Conservation (phyloP, 768 basidiomycete genomes). For the Lanmaoa rubissima region DNA sequence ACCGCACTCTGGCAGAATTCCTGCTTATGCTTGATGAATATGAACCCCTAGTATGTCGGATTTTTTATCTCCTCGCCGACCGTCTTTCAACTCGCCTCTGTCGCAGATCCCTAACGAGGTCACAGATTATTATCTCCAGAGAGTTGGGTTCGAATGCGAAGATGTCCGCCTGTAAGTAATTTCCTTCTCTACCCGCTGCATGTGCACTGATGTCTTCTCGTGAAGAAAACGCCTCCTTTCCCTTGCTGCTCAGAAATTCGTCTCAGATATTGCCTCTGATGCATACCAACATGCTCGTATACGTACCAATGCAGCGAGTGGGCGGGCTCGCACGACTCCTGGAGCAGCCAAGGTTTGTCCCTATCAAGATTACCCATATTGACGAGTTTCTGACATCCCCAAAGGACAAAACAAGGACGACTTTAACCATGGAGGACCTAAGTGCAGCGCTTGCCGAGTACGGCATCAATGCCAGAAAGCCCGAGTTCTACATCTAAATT, state of each 20-base stretch:
- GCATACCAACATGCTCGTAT: slow-evolving; percentile 98
- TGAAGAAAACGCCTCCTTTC: slow-evolving; percentile 89
- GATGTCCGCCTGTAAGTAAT: slow-evolving; percentile 81
- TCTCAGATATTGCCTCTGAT: slow-evolving; percentile 94
- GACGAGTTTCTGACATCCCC: slow-evolving; percentile 4
- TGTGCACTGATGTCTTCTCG: not conserved
- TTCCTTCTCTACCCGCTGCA: not conserved
- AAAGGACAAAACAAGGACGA: slow-evolving; percentile 89
- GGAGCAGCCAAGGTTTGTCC: slow-evolving; percentile 60
- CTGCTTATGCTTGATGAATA: slow-evolving; percentile 96
- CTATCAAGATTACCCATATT: not conserved
- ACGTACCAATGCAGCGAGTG: slow-evolving; percentile 80
- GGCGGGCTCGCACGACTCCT: slow-evolving; percentile 61
- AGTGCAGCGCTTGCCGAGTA: slow-evolving; percentile 93
- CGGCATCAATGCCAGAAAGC: slow-evolving; percentile 90
- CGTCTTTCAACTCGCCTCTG: not conserved
- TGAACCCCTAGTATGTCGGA: slow-evolving; percentile 75
- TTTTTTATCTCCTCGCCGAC: not conserved
- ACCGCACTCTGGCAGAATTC: slow-evolving; percentile 89
- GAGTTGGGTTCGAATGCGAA: slow-evolving; percentile 93
- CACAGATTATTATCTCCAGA: slow-evolving; percentile 94
- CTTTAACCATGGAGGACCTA: slow-evolving; percentile 96
- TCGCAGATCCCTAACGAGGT: slow-evolving; percentile 93
- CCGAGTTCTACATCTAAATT: slow-evolving; percentile 82
- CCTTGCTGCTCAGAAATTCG: slow-evolving; percentile 95